Percentiles rank a stretch among this genome's conserved stretches.
Evolutionary conservation across 2,329 filamentous ascomycete genomes (phyloP).

Genomic region (Gaeumannomyces sp.): DNA sequence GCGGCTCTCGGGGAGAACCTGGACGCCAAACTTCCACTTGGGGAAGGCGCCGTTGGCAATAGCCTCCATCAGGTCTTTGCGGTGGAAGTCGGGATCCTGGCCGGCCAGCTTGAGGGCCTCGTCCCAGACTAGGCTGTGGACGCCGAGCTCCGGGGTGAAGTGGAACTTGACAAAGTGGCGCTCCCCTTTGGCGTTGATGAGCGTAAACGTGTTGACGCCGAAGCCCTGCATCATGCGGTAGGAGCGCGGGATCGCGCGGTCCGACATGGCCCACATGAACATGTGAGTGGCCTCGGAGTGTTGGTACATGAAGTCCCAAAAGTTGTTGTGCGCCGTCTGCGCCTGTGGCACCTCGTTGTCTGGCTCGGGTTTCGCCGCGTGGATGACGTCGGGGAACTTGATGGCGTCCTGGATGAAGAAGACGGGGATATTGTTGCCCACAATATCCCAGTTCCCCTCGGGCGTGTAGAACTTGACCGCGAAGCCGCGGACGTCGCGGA

Average conservation of each 20-base stretch:
- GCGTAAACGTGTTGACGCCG: conserved; percentile 72
- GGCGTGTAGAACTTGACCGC: conserved; percentile 72
- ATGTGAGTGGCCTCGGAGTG: conserved; percentile 71
- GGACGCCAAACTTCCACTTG: conserved; percentile 79
- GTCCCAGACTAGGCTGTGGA: conserved; percentile 73
- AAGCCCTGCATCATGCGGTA: conserved; percentile 85
- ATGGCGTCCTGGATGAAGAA: conserved; percentile 73
- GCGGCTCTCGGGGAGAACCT: conserved; percentile 63
- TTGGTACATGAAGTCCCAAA: conserved; percentile 67
- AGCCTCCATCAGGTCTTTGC: conserved; percentile 68
- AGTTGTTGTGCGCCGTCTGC: conserved; percentile 66
- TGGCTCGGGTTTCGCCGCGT: conserved; percentile 62
- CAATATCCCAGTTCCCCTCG: conserved; percentile 71
- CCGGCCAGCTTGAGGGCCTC: conserved; percentile 70
- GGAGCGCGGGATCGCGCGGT: conserved; percentile 65
- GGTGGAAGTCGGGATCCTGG: conserved; percentile 75
- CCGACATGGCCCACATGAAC: conserved; percentile 75
- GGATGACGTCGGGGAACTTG: conserved; percentile 64
- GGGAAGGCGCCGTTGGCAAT: conserved; percentile 67
- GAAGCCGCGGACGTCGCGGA: conserved; percentile 77
- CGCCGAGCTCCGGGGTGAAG: conserved; percentile 67
- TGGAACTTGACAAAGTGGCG: conserved; percentile 73
- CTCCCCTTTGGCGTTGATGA: conserved; percentile 62
- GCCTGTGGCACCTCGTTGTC: conserved; percentile 66
- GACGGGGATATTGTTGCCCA: conserved; percentile 69